Conservation (phyloP, 2,329 filamentous ascomycete genomes). For the Acrocalymma vagum region DNA sequence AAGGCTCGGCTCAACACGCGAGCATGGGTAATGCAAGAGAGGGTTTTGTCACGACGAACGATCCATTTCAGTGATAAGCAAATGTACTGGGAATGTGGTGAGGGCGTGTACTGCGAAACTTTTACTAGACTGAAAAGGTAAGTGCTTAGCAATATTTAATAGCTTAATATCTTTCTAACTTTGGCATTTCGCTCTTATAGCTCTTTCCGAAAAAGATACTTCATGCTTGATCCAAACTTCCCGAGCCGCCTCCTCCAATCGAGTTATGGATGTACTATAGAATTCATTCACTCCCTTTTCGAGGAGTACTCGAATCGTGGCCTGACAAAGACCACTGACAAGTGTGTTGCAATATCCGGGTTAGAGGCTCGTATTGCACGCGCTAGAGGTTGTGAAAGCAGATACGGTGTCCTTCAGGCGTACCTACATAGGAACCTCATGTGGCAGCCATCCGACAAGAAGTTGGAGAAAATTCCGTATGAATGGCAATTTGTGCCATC, state of each 20-base stretch:
- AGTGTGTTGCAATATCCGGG: slow-evolving; percentile 21
- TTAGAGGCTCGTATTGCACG: slow-evolving; percentile 20
- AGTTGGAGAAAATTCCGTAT: slow-evolving; percentile 14
- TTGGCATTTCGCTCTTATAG: slow-evolving; percentile 9
- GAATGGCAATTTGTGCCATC: slow-evolving; percentile 16
- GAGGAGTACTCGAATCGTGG: slow-evolving; percentile 20
- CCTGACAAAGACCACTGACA: slow-evolving; percentile 17
- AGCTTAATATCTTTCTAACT: slow-evolving; percentile 8
- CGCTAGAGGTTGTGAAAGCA: slow-evolving; percentile 11
- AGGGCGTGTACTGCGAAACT: slow-evolving; percentile 24
- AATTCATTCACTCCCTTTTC: slow-evolving; percentile 17
- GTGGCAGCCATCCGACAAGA: slow-evolving; percentile 15
- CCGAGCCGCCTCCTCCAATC: slow-evolving; percentile 16
- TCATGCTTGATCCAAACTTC: slow-evolving; percentile 21
- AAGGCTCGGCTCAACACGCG: slow-evolving; percentile 22
- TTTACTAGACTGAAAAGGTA: slow-evolving; percentile 23
- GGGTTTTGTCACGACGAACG: slow-evolving; percentile 22
- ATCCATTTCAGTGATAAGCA: slow-evolving; percentile 27
- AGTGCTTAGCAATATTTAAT: slow-evolving; percentile 8
- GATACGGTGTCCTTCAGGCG: slow-evolving; percentile 20
- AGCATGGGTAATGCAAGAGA: slow-evolving; percentile 30
- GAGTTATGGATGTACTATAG: slow-evolving; percentile 7
- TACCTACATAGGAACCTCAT: slow-evolving; percentile 25
- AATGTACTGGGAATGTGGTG: slow-evolving; percentile 26
- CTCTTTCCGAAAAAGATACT: slow-evolving; percentile 11